phyloP scores from a whole-genome alignment of 23 red algal genomes.

The Porphyridium purpureum region DNA sequence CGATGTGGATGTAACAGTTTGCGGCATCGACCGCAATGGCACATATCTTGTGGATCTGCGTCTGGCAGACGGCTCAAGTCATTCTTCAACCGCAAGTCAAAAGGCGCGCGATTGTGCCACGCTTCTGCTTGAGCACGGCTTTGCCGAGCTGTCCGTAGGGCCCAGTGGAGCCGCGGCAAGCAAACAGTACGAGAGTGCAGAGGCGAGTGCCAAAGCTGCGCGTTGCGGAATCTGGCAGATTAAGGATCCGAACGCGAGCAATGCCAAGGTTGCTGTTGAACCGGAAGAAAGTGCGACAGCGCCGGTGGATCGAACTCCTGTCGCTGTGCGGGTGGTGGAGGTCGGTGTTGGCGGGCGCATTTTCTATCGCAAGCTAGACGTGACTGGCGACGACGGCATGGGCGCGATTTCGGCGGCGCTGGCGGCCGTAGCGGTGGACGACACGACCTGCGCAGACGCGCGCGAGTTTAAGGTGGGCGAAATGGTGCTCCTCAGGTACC shows the following conservation, averaged over 20 bases:
- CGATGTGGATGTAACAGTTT: conserved; percentile 50
- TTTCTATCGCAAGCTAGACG: conserved; percentile 56
- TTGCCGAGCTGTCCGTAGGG: conserved; percentile 28
- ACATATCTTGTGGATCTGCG: conserved; percentile 56
- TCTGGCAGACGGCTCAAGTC: conserved; percentile 7
- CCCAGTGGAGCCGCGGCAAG: conserved; percentile 11
- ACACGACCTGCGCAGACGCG: conserved; percentile 3
- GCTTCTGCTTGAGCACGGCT: conserved; percentile 35
- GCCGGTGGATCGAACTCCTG: conserved; percentile 2
- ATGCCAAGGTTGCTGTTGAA: conserved; percentile 1
- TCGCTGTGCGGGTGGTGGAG: conserved; percentile 41
- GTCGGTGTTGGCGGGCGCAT: conserved; percentile 57
- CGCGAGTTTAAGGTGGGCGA: conserved; percentile 17
- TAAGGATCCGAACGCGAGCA: conserved; percentile 22
- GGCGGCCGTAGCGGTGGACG: conserved; percentile 22
- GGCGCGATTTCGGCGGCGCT: conserved; percentile 21
- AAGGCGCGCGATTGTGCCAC: conserved; percentile 11
- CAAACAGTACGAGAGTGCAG: conserved; percentile 3
- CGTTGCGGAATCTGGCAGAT: conserved; percentile 57
- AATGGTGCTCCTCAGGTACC: conserved; percentile 52
- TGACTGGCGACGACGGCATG: conserved; percentile 9
- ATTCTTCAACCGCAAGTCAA: conserved; percentile 40
- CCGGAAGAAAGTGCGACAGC: not conserved
- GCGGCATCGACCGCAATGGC: conserved; percentile 46
- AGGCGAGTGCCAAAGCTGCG: conserved; percentile 12